Evolutionary conservation across 2,329 filamentous ascomycete genomes (phyloP).

Genomic region (Aphanoascus verrucosus): DNA sequence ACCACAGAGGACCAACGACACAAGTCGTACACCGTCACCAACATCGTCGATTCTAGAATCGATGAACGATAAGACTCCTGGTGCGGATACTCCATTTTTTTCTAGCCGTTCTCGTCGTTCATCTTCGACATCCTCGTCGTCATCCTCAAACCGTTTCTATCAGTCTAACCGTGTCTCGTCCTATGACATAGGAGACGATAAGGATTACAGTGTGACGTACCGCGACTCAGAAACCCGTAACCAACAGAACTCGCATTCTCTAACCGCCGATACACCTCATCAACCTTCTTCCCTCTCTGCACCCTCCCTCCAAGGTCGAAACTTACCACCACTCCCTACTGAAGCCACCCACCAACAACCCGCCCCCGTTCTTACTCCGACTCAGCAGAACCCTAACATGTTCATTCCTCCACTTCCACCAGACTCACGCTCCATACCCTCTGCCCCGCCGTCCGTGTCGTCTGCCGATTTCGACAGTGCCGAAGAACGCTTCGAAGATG

Average conservation of each 20-base stretch:
- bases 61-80: conserved; percentile 1
- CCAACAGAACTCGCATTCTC: background rate
- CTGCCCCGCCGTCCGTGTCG: conserved; percentile 6
- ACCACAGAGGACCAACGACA: background rate
- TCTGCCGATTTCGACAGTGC: background rate
- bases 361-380: background rate
- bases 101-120: background rate
- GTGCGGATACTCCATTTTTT: background rate
- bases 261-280: background rate
- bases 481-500: background rate
- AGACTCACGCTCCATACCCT: conserved; percentile 1
- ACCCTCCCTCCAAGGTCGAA: background rate
- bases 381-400: conserved; percentile 1
- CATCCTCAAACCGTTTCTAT: background rate
- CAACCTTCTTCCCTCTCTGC: background rate
- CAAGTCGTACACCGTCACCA: conserved; percentile 18
- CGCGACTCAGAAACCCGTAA: background rate
- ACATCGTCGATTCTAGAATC: conserved; percentile 2
- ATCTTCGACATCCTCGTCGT: background rate
- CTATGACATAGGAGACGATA: conserved; percentile 10
- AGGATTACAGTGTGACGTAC: background rate
- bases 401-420: conserved; percentile 5
- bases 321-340: background rate
- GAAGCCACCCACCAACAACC: background rate
- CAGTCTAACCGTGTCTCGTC: conserved; percentile 2